Evolutionary conservation across 2,329 filamentous ascomycete genomes (phyloP), one percentile per base, ranked within the genome.

Genomic region (Colletotrichum plurivorum): DNA sequence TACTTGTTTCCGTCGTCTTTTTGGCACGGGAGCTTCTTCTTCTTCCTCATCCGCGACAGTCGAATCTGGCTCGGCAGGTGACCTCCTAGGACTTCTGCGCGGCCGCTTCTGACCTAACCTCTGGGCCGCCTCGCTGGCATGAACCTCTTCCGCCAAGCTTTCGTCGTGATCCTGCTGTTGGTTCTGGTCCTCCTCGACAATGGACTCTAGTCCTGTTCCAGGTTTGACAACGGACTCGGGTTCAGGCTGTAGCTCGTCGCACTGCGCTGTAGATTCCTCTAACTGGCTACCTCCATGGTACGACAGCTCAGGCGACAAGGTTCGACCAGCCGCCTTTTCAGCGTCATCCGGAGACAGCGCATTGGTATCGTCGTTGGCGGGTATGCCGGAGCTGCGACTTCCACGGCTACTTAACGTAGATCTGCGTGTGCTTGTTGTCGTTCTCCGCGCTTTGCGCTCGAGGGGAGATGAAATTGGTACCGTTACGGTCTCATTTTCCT

Each of bases 91-190:
- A 67, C 80, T 83, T 15, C 74, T 72, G 49, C 84, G 81, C 2
- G 77, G 78, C 1, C 84, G 83, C 71, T 86, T 88, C 59, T 76
- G 79, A 7, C 83, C 80, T 8, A 87, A 74, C 0, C 66, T 72
- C 62, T 75, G 73, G 3, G 85, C 85, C 4, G 83, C 83, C 71
- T 87, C 83, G 5, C 74, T 70, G 2, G 76, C 81, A 45, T 79
- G 76, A 16, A 87, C 80, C 54, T 85, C 83, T 57, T 86, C 80
- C 1, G 83, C 85, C 55, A 80, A 76, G n/a, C 66, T 71, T 41
- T 69, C 70, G 6, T 72, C 60, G 36, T 49, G 36, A 60, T 60
- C 53, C 31, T 22, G 53, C 20, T 60, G 52, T 16, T 36, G 39
- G 8, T 45, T 43, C 10, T 20, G 46, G 16, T 48, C 52, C 15